Evolutionary conservation across 2,329 filamentous ascomycete genomes (phyloP).

Genomic region (Colletotrichum phormii): DNA sequence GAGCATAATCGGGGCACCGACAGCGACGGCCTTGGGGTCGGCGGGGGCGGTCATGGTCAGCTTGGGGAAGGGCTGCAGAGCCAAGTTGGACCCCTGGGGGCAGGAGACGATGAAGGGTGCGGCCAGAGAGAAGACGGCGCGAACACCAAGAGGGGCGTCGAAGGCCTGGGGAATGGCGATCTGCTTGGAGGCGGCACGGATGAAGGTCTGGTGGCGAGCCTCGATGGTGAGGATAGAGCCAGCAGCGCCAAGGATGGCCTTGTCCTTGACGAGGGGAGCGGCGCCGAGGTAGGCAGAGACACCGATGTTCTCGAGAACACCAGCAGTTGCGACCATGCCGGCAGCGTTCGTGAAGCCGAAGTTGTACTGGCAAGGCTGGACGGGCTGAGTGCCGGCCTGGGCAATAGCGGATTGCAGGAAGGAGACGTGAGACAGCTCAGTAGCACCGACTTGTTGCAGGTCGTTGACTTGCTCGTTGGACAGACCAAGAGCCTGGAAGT

Average conservation of each 20-base stretch:
- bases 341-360: conserved; percentile 75
- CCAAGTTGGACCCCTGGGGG: conserved; percentile 73
- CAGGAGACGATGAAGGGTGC: conserved; percentile 79
- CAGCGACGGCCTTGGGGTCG: conserved; percentile 55
- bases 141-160: conserved; percentile 75
- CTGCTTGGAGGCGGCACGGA: conserved; percentile 69
- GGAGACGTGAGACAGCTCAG: conserved; percentile 62
- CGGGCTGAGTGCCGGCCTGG: conserved; percentile 71
- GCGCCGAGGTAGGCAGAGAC: conserved; percentile 81
- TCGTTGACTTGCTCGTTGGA: conserved; percentile 62
- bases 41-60: conserved; percentile 60
- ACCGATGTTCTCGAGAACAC: conserved; percentile 78
- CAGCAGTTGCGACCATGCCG: conserved; percentile 76
- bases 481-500: conserved; percentile 74
- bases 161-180: conserved; percentile 76
- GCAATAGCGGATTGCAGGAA: conserved; percentile 71
- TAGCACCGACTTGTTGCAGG: conserved; percentile 45
- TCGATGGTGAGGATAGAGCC: conserved; percentile 80
- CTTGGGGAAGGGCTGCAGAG: conserved; percentile 72
- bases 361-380: conserved; percentile 77
- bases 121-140: conserved; percentile 79
- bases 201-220: conserved; percentile 78
- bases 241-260: conserved; percentile 72
- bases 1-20: conserved; percentile 59
- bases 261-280: conserved; percentile 71